Evolutionary conservation across 2,329 filamentous ascomycete species (phyloP).

Genomic region (Cercospora sojina): DNA sequence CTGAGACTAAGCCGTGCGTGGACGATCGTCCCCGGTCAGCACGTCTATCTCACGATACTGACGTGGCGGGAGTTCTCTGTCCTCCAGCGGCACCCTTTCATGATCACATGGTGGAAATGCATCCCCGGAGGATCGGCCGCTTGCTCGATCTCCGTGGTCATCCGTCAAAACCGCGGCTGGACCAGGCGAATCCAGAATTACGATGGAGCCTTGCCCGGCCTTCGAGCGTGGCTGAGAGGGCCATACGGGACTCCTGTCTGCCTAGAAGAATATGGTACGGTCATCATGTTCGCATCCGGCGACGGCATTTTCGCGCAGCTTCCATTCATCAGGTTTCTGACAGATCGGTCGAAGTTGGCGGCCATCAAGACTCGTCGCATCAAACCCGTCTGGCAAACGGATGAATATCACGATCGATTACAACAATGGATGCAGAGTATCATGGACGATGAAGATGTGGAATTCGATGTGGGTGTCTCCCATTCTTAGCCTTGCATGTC

Average conservation of each 20-base stretch:
- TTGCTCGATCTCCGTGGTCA: neutral
- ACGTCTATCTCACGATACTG: slow-evolving; percentile 1
- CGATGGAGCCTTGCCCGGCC: neutral
- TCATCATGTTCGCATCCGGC: slow-evolving; percentile 1
- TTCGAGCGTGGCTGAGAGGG: neutral
- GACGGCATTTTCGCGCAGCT: slow-evolving; percentile 9
- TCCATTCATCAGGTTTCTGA: neutral
- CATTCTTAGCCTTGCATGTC: neutral
- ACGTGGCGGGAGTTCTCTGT: slow-evolving; percentile 5
- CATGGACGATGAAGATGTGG: neutral
- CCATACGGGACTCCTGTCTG: neutral
- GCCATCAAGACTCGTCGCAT: slow-evolving; percentile 1
- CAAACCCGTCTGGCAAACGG: slow-evolving; percentile 4
- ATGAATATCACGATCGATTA: neutral
- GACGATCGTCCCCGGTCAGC: neutral
- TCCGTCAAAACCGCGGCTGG: neutral
- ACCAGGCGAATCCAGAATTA: neutral
- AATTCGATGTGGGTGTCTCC: neutral
- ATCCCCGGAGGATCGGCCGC: neutral
- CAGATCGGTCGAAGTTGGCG: neutral
- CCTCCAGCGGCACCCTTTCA: slow-evolving; percentile 2
- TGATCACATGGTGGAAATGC: neutral
- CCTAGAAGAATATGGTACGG: slow-evolving; percentile 3
- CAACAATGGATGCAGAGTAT: slow-evolving; percentile 5
- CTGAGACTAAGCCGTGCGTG: neutral